Percentiles rank a stretch among this genome's conserved stretches.
Evolutionary conservation across 2,329 filamentous ascomycete species (phyloP).

Genomic region (Dactylella cylindrospora): DNA sequence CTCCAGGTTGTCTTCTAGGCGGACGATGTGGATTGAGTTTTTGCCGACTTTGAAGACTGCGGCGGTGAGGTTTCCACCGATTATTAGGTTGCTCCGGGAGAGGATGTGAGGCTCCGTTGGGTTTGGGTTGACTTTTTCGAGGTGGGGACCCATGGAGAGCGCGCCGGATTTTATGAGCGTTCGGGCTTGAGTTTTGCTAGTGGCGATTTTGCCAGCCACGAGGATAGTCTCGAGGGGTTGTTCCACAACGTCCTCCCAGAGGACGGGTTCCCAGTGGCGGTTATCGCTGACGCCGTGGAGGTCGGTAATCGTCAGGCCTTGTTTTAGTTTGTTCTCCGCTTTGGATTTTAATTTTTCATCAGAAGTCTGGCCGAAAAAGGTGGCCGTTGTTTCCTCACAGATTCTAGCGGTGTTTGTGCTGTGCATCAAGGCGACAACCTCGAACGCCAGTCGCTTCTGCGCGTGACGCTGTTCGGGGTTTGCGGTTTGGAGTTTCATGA

Average conservation of each 20-base stretch:
- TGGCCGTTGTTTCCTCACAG: slow-evolving; percentile 56
- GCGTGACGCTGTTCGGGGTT: slow-evolving; percentile 73
- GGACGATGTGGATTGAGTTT: slow-evolving; percentile 22
- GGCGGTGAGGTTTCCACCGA: slow-evolving; percentile 4
- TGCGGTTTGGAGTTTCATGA: slow-evolving; percentile 68
- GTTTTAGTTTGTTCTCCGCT: neutral
- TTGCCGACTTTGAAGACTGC: slow-evolving; percentile 34
- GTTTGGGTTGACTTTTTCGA: slow-evolving; percentile 15
- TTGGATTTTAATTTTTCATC: neutral
- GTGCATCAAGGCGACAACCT: slow-evolving; percentile 79
- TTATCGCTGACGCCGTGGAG: slow-evolving; percentile 12
- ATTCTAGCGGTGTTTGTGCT: slow-evolving; percentile 65
- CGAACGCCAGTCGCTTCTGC: slow-evolving; percentile 78
- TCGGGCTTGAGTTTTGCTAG: slow-evolving; percentile 18
- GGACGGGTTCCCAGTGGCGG: slow-evolving; percentile 16
- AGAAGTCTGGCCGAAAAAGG: slow-evolving; percentile 17
- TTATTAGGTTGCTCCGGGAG: slow-evolving; percentile 10
- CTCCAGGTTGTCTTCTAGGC: no score
- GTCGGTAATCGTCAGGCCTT: slow-evolving; percentile 1
- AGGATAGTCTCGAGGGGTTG: slow-evolving; percentile 20
- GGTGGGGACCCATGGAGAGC: slow-evolving; percentile 26
- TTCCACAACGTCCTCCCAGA: neutral
- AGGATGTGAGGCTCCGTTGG: neutral
- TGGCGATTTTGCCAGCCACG: slow-evolving; percentile 2
- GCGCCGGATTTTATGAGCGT: slow-evolving; percentile 19